Percentiles rank a stretch among this genome's conserved stretches.
phyloP scores from a whole-genome alignment of 257 asterid species.

The Solanum neorickii region DNA sequence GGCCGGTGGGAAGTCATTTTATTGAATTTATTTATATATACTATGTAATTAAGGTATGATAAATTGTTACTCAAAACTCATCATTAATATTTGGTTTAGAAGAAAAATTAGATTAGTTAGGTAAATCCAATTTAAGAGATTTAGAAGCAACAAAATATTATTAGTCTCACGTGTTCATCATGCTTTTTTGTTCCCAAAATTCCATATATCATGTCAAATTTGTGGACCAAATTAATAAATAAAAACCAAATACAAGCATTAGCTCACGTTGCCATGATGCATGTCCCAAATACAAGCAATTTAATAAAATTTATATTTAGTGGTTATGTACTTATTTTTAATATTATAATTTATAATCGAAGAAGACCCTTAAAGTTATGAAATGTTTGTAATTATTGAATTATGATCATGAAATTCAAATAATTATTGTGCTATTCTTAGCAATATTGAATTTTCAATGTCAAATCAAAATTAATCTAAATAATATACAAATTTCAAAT shows the following conservation, averaged over 20 bases:
- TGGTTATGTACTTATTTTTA: not conserved
- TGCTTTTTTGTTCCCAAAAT: not conserved
- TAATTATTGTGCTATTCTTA: not conserved
- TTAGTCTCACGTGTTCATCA: not conserved
- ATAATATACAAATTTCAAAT: not conserved
- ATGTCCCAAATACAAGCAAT: not conserved
- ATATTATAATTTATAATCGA: too few relatives aligned
- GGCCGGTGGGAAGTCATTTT: not conserved
- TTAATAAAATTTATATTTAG: not conserved
- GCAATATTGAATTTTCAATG: too few relatives aligned
- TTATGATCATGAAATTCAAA: not conserved
- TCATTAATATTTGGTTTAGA: not conserved
- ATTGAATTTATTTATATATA: too few relatives aligned
- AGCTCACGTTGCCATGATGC: not conserved
- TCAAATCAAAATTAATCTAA: not conserved
- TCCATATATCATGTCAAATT: not conserved
- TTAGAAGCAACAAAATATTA: not conserved
- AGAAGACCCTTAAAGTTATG: not conserved
- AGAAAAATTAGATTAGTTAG: not conserved
- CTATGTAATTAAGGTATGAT: not conserved
- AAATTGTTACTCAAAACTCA: not conserved
- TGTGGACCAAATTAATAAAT: not conserved
- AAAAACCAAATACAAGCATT: not conserved
- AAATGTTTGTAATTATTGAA: not conserved
- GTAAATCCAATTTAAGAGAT: not conserved